Conservation (phyloP, 306 rosid species). For the Trifolium repens region DNA sequence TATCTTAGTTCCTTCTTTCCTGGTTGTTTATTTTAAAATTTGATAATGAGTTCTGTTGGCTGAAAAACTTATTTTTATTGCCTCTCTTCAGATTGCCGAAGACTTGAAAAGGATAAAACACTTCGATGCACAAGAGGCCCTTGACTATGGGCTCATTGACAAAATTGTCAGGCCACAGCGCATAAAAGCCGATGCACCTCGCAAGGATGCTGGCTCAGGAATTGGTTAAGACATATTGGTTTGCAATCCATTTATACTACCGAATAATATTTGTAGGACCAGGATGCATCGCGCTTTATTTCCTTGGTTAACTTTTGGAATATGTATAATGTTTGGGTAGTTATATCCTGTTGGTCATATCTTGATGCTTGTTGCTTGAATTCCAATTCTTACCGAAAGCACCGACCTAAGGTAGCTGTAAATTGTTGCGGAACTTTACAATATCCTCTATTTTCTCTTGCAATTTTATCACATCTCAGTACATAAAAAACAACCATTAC, state of each 20-base stretch:
- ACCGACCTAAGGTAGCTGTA: constrained; percentile 15
- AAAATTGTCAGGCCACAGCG: constrained; percentile 80
- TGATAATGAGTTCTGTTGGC: constrained; percentile 29
- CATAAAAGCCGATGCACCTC: constrained; percentile 79
- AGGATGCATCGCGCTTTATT: constrained; percentile 30
- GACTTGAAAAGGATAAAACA: constrained; percentile 78
- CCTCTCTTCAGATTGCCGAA: constrained; percentile 60
- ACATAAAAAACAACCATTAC: not conserved
- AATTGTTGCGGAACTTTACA: not conserved
- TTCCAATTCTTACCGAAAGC: constrained; percentile 19
- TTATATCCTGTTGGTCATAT: constrained; percentile 38
- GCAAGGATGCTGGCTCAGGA: constrained; percentile 70
- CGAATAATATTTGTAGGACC: constrained; percentile 25
- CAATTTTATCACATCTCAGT: not conserved
- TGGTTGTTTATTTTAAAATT: constrained; percentile 18
- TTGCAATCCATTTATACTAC: constrained; percentile 15
- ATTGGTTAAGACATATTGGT: constrained; percentile 66
- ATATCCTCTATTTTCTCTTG: constrained; percentile 6
- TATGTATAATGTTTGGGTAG: constrained; percentile 40
- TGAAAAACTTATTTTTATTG: constrained; percentile 35
- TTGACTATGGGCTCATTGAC: constrained; percentile 94
- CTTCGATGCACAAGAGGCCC: constrained; percentile 77
- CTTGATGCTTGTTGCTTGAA: constrained; percentile 10
- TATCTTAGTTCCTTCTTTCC: constrained; percentile 16
- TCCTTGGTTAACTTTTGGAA: constrained; percentile 28